These are phyloP conservation scores for Coemansia sp. DNA, from an alignment of 192 early-diverging fungal genomes.

Conservation along the genomic window DNA sequence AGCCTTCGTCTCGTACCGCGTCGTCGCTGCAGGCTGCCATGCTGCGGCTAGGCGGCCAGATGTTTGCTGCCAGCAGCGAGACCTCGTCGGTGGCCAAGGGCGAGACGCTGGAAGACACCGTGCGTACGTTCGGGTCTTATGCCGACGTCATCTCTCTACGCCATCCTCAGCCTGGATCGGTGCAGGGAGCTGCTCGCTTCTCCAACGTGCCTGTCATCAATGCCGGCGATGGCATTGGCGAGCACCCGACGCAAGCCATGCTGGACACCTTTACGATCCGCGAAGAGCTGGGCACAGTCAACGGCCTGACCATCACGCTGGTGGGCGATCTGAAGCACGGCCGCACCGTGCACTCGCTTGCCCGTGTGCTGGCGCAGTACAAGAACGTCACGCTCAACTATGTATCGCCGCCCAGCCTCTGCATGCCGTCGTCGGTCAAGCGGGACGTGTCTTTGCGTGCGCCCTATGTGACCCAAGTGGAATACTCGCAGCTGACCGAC, in stretches of 20 bases:
- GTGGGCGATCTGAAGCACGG: conserved; percentile 98
- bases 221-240: conserved; percentile 94
- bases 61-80: conserved; percentile 79
- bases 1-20: conserved; percentile 92
- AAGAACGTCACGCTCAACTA: conserved; percentile 88
- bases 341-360: conserved; percentile 95
- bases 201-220: conserved; percentile 92
- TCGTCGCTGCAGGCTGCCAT: conserved; percentile 95
- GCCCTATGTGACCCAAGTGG: conserved; percentile 60
- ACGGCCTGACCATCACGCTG: conserved; percentile 91
- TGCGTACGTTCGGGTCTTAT: conserved; percentile 90
- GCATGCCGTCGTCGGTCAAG: conserved; percentile 85
- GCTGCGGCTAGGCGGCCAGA: conserved; percentile 85
- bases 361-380: conserved; percentile 84
- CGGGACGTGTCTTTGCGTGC: conserved; percentile 57
- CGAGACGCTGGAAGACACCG: conserved; percentile 90
- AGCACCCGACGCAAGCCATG: conserved; percentile 98
- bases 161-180: conserved; percentile 88
- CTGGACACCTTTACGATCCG: conserved; percentile 93
- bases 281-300: conserved; percentile 93
- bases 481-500: conserved; percentile 70
- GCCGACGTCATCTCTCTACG: conserved; percentile 90
- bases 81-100: conserved; percentile 94
- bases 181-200: conserved; percentile 77
- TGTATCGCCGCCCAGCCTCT: conserved; percentile 77